Evolutionary conservation across 2,329 filamentous ascomycete genomes (phyloP), one percentile per base, ranked within the genome.

Genomic region (Phialocephala subalpina): DNA sequence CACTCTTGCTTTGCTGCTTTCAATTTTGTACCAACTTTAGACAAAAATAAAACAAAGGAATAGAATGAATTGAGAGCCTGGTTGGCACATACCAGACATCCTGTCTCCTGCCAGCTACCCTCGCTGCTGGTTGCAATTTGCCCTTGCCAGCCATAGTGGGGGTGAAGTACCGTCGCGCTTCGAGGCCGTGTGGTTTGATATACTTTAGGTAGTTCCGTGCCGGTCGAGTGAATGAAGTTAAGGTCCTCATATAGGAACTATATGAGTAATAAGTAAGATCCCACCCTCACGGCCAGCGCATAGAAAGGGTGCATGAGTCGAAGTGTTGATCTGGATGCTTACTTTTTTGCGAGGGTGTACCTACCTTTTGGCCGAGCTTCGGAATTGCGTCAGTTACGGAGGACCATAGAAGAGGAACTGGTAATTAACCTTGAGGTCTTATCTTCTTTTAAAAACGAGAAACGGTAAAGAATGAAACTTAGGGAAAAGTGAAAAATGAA

Each of bases 91-190:
- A 86, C 86, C 86, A 88, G 55, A 88, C 86, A 83, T 88, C 86
- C 73, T 87, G 83, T 73, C 78, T 81, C 77, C 83, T 82, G 20
- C 81, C 81, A 55, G 85, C 83, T 29, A 88, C 85, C 64, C 86
- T 77, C 29, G 76, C 77, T 22, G 86, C 86, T 4, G 86, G 86
- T 76, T 83, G 84, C 76, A 86, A 70, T 62, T 75, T 72, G 42
- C 66, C 69, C 56, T 69, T 72, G 22, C 56, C 68, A 59, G 66
- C 68, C 75, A 77, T 77, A 27, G 72, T 74, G 66, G 67, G 67
- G 59, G 67, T 66, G 65, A 69, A 70, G 65, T 68, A 69, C 65
- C 70, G 64, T 58, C 42, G 29, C 45, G 56, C 59, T 55, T 36
- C 22, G 58, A 18, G 29, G 58, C 25, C 42, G 66, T 29, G 29